Evolutionary conservation across 2,329 filamentous ascomycete genomes (phyloP).

Genomic region (Alternaria sp.): DNA sequence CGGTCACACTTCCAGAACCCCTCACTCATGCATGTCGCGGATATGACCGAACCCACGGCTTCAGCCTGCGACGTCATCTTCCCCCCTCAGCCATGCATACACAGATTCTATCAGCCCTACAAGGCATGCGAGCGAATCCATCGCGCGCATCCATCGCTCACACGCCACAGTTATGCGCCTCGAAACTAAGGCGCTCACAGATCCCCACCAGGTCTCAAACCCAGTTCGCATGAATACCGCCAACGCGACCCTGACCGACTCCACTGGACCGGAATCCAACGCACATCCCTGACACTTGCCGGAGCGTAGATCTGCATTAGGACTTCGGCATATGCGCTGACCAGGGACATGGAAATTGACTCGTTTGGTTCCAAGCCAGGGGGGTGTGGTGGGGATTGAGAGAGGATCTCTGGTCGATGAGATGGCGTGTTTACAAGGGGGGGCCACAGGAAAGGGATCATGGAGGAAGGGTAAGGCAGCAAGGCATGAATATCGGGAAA

Average conservation of each 20-base stretch:
- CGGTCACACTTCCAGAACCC: conserved; percentile 13
- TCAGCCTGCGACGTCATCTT: not conserved
- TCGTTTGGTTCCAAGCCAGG: not conserved
- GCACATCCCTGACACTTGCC: not conserved
- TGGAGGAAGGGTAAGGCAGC: not conserved
- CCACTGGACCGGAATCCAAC: not conserved
- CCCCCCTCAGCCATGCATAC: conserved; percentile 3
- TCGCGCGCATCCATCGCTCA: conserved; percentile 5
- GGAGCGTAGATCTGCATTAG: conserved; percentile 1
- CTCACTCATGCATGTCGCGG: conserved; percentile 2
- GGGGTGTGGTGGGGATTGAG: not conserved
- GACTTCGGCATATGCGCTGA: not conserved
- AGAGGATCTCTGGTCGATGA: not conserved
- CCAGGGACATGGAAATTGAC: not conserved
- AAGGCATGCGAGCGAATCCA: conserved; percentile 5
- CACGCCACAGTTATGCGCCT: conserved; percentile 10
- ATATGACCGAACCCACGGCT: conserved; percentile 5
- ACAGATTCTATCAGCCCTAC: conserved; percentile 15
- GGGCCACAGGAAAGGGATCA: not conserved
- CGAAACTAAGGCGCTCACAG: conserved; percentile 4
- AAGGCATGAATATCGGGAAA: conserved; percentile 4
- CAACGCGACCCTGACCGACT: not conserved
- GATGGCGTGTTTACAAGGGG: not conserved
- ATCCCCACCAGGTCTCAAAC: conserved; percentile 6
- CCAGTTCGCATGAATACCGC: conserved; percentile 10